Evolutionary conservation across 2,329 filamentous ascomycete species (phyloP), one percentile per base, ranked within the genome.

Genomic region (Cyphellophora attinorum): DNA sequence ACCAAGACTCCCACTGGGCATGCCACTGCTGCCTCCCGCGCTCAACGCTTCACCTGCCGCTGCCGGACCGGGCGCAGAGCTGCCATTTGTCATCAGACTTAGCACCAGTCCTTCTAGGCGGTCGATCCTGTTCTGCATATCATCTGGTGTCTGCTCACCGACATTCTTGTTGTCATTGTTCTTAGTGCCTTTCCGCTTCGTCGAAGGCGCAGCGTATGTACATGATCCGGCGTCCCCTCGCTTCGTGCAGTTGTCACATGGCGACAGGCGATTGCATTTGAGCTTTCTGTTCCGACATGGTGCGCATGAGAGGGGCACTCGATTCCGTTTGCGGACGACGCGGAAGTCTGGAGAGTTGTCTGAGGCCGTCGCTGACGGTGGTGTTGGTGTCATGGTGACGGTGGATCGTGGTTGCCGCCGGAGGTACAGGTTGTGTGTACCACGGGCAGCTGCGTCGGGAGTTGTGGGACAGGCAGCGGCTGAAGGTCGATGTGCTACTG

Each of bases 71-170:
- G 70, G 67, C 35, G 73, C 69, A 45, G 73, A 67, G n/a, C 69
- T 72, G 38, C 85, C 85, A 57, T 84, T 88, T 53, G 89, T 89
- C 89, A 96, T 95, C 54, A 96, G 61, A 17, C 85, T 93, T 46
- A 96, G 63, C 41, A 96, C 89, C 57, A 96, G 66, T 49, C 84
- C 82, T 70, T 96, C 89, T 47, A 96, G 70, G 51, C 89, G 77
- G 65, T 96, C 88, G 63, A 96, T 96, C 57, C 91, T 82, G 55
- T 93, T 93, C 65, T 96, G 89, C 89, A 96, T 95, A 60, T 95
- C 89, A 70, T 94, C 88, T 32, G 89, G 85, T 49, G 72, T 68
- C 21, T 25, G 21, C n/a, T n/a, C n/a, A n/a, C n/a, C n/a, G 61
- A 74, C 62, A 33, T 35, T 42, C 4, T 35, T 33, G n/a, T 62